Base-by-base conservation (phyloP, 306 rosid genomes). In the Gleditsia sinensis region DNA sequence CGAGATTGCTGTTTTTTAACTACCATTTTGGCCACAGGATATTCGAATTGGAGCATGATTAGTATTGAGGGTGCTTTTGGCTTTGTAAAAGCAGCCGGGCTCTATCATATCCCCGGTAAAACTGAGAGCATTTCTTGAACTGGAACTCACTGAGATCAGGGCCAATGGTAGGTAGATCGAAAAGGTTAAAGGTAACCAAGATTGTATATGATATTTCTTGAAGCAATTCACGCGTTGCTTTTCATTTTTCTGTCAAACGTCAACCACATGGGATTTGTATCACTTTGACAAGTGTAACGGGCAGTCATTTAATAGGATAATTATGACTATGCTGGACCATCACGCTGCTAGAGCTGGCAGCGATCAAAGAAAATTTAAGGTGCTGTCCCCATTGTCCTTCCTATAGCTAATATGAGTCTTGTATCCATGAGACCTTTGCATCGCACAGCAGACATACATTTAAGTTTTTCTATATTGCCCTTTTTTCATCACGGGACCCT, bases 311-410 rank as follows among this genome's bases (percentile, higher is more conserved):
- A 89, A 86, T 79, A 83, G 78, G 83, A 69, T 67, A 83, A 79
- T 89, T 79, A 92, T 83, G 91, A 55, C 78, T 27, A 53, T 84
- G 88, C 36, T 81, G 97, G 96, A 92, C 97, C 96, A 84, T 84
- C 49, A 23, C 71, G 5, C 74, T 59, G 77, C 83, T 74, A 86
- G 90, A 88, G 97, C 96, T 92, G 96, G 96, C 96, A 83, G 45
- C 20, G 81, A 81, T 84, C 54, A 80, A 87, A 74, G 75, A 42
- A 82, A 67, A 86, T 87, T 91, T 83, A 91, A 86, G 83, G 58
- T 25, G 82, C 76, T 85, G 97, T 88, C 94, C 97, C 93, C 89
- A 78, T 67, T 84, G 90, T 85, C 82, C 85, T 78, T 81, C 46
- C 23, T 66, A 56, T 37, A 12, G 49, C 88, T 69, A 69, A 49